Evolutionary conservation across 306 rosid genomes (phyloP).

Genomic region (Vigna angularis): DNA sequence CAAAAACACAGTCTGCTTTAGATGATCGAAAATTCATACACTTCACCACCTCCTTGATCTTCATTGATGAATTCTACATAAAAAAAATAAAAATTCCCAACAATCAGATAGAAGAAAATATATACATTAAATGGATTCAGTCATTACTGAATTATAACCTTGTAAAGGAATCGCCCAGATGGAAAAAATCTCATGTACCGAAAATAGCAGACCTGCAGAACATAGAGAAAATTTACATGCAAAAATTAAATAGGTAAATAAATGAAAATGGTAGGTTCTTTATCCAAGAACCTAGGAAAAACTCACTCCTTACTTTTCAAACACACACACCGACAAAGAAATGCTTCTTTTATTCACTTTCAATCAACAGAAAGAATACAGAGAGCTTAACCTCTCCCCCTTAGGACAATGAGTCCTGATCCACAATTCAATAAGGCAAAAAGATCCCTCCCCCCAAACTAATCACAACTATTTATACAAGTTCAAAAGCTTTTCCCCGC

Average conservation of each 20-base stretch:
- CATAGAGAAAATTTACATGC: constrained; percentile 4
- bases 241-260: neutral
- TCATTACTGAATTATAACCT: constrained; percentile 59
- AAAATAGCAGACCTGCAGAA: constrained; percentile 90
- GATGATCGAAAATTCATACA: constrained; percentile 82
- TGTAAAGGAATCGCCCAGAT: constrained; percentile 90
- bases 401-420: no score
- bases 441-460: no score
- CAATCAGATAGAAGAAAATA: constrained; percentile 40
- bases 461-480: no score
- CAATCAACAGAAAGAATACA: no score
- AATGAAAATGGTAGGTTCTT: no score
- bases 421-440: no score
- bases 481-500: no score
- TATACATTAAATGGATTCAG: neutral
- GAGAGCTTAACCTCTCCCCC: no score
- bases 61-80: constrained; percentile 86
- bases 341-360: no score
- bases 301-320: no score
- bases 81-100: constrained; percentile 5
- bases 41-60: constrained; percentile 85
- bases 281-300: no score
- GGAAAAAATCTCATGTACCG: constrained; percentile 88
- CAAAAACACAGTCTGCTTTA: constrained; percentile 68
- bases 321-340: no score